Evolutionary conservation across 257 asterid genomes (phyloP), one percentile per base, ranked within the genome.

Genomic region (Pogostemon cablin): DNA sequence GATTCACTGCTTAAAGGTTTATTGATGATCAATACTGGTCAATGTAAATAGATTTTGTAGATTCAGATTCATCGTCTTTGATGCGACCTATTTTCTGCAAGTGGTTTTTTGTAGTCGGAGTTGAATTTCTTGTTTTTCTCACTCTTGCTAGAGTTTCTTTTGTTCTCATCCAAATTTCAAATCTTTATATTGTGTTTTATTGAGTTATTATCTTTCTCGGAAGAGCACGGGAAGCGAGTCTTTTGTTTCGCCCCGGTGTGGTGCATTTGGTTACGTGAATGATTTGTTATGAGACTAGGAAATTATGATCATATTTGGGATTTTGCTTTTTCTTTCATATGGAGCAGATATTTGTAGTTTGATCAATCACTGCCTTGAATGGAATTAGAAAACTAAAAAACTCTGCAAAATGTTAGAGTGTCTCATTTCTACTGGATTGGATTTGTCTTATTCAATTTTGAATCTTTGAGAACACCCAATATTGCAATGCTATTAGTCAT

Each of bases 401-500:
- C 0, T 47, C 5, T 68, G 56, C 55, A 11, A 32, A 68, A 17
- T 68, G 41, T 68, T 46, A n/a, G 8, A 56, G 12, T 43, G 58
- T 34, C 35, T 62, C 15, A 8, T 62, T 49, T 62, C 44, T 72
- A 20, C 34, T 4, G 4, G 10, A 42, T 48, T 32, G 39, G 17
- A 43, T 4, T 47, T 74, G 43, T 39, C 57, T n/a, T 67, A 3
- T 44, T 47, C 34, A 39, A 57, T 32, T 17, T 55, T 46, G 11
- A 48, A 12, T 47, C n/a, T 42, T 38, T 60, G 41, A 53, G 43
- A 35, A 47, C 41, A 59, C 56, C 50, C 6, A 37, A 39, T 56
- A 56, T 39, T 69, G 67, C 47, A 56, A 20, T 58, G 68, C 52
- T 5, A 38, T 71, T 61, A 9, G 42, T 35, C 46, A 57, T 37